These are phyloP conservation scores for Pyropia haitanensis DNA, from an alignment of 23 red algal genomes.

Conservation along the genomic window DNA sequence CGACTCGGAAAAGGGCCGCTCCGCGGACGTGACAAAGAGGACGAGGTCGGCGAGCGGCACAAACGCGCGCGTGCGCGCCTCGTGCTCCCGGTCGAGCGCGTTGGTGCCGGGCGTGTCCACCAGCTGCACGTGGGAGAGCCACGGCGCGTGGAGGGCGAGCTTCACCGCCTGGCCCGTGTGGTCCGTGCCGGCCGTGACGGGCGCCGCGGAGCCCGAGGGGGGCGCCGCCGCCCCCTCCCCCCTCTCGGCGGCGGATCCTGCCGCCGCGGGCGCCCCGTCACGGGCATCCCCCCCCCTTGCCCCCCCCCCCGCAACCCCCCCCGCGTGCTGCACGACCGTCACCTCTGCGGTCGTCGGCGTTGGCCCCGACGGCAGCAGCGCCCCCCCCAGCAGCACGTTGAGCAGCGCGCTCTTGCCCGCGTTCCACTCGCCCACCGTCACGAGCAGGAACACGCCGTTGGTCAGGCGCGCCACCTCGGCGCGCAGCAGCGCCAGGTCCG, in stretches of 20 bases:
- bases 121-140: slow-evolving; percentile 13
- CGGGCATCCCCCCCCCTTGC: too few relatives aligned
- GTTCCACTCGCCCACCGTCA: slow-evolving; percentile 43
- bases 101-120: slow-evolving; percentile 51
- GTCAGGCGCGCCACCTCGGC: slow-evolving; percentile 10
- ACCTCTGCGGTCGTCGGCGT: slow-evolving; percentile 35
- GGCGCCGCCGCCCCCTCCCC: background rate
- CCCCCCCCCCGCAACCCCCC: too few relatives aligned
- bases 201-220: background rate
- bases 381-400: slow-evolving; percentile 26
- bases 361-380: slow-evolving; percentile 14
- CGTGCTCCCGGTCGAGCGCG: slow-evolving; percentile 31
- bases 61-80: slow-evolving; percentile 29
- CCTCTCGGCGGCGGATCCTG: too few relatives aligned
- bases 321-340: slow-evolving; percentile 13
- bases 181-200: background rate
- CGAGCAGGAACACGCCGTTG: slow-evolving; percentile 39
- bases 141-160: slow-evolving; percentile 7
- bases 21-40: slow-evolving; percentile 35
- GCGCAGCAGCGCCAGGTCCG: slow-evolving; percentile 6
- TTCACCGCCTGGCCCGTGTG: slow-evolving; percentile 7
- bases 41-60: slow-evolving; percentile 32
- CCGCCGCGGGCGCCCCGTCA: too few relatives aligned
- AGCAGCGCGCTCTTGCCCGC: slow-evolving; percentile 28
- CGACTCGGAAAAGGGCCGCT: slow-evolving; percentile 32